Base-by-base conservation (phyloP, 2,329 filamentous ascomycete species). In the Diaporthe eres region DNA sequence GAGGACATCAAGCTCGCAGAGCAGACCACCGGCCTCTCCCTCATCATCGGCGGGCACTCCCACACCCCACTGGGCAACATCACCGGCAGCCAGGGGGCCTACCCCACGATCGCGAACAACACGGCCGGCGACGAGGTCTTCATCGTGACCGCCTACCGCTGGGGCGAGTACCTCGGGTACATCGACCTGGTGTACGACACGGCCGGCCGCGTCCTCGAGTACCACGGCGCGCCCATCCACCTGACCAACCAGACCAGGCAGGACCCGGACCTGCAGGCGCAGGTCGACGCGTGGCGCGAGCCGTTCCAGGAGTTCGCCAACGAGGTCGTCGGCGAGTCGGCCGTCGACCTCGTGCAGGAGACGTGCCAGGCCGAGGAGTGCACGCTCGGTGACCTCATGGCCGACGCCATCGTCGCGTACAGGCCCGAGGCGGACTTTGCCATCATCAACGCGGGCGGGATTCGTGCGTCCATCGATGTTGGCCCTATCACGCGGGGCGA, bases 151-250 rank as follows among this genome's bases (percentile, higher is more conserved):
- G 89, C 91, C 3, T 93, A 91, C 80, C 88, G 91, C 77, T 93
- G 92, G 92, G 92, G 92, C 71, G 90, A 93, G 83, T 93, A 93
- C 74, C 83, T 93, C 3, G 92, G 92, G 75, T 92, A 92, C 81
- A 93, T 93, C 78, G 91, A 93, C 77, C 87, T 93, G 10, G 90
- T 90, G 1, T 93, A 92, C 79, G 90, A 92, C 78, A 78, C 85
- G 5, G 83, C 89, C 2, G 92, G 92, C 81, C 91, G 89, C 81
- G 88, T 92, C 22, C 85, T 93, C 8, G 87, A 87, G 5, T 93
- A 93, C 83, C 88, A 89, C 79, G 92, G 92, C 44, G 91, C 88
- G 0, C 92, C 92, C 1, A 90, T 93, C 78, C 91, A 92, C 79
- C 83, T 93, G 72, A 91, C 89, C 82, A 93, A 93, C 82, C 83